Evolutionary conservation across 169 alveolate species (phyloP).

Genomic region (Plasmodium falciparum): DNA sequence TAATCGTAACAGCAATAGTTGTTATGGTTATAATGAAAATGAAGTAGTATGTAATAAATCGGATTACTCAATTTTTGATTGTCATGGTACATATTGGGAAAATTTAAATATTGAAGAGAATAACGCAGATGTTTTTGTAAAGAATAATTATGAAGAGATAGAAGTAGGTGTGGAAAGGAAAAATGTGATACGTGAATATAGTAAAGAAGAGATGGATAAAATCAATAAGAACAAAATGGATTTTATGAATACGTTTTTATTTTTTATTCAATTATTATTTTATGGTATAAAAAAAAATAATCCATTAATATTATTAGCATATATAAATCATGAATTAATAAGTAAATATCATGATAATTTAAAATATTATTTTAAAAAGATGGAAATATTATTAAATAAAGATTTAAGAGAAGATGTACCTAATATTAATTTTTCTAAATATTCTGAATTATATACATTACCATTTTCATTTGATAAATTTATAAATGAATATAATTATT

Average conservation of each 20-base stretch:
- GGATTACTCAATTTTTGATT: slow-evolving; percentile 22
- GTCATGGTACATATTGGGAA: slow-evolving; percentile 26
- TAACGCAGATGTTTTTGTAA: background rate
- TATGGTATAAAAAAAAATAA: slow-evolving; percentile 50
- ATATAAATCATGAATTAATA: slow-evolving; percentile 61
- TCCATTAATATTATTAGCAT: slow-evolving; percentile 56
- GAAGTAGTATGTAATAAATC: background rate
- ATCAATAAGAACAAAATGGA: slow-evolving; percentile 25
- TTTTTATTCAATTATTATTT: slow-evolving; percentile 54
- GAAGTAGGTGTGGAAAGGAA: background rate
- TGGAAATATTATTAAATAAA: slow-evolving; percentile 40
- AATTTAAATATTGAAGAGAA: slow-evolving; percentile 7
- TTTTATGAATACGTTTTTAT: slow-evolving; percentile 59
- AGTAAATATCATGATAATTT: slow-evolving; percentile 16
- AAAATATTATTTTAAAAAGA: slow-evolving; percentile 20
- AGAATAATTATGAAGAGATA: background rate
- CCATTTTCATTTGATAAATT: slow-evolving; percentile 52
- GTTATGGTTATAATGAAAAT: background rate
- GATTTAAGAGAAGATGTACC: slow-evolving; percentile 19
- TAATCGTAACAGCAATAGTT: too few species aligned
- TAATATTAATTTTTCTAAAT: slow-evolving; percentile 8
- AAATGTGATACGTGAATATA: background rate
- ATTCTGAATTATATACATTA: slow-evolving; percentile 5
- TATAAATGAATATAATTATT: slow-evolving; percentile 28
- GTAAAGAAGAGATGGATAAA: slow-evolving; percentile 31